Evolutionary conservation across 139 green algal species (phyloP), one percentile per base, ranked within the genome.

Genomic region (Coelastrella sp.): DNA sequence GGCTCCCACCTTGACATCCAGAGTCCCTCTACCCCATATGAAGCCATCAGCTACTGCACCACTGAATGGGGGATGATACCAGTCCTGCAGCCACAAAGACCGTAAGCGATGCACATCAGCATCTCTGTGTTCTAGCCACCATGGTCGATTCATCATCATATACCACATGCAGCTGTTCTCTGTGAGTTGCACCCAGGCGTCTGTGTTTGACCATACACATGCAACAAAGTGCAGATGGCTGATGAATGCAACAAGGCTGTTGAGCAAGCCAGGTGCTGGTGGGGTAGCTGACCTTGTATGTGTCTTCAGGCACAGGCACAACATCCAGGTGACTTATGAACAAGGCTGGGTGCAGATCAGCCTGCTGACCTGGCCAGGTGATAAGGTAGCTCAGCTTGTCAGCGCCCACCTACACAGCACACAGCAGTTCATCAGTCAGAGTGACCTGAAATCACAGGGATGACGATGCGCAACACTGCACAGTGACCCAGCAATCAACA

Each of bases 241-340:
- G n/a, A n/a, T n/a, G n/a, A n/a, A n/a, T n/a, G n/a, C n/a, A n/a
- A n/a, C n/a, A n/a, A n/a, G n/a, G n/a, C n/a, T n/a, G n/a, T n/a
- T n/a, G n/a, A n/a, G n/a, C n/a, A n/a, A n/a, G n/a, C n/a, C n/a
- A n/a, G n/a, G n/a, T n/a, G n/a, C n/a, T n/a, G n/a, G n/a, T n/a
- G n/a, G n/a, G n/a, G 45, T 21, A 53, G 8, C 35, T 30, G 8
- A 53, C 76, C 30, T 57, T 62, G 53, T 59, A 35, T 45, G 48
- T 87, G 19, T 63, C 89, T 5, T 57, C 23, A 8, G 77, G 73
- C 34, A 90, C 88, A 3, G 94, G 93, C 43, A 98, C 94, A 9
- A 98, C 94, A 75, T 98, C 94, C 9, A 92, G 64, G 85, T 98
- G 94, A 35, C 64, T 88, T 8, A 96, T 85, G 37, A 93, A 91